Percentiles rank a stretch among this genome's conserved stretches.
These are phyloP conservation scores for Sporisorium iseilematis-ciliati DNA, from an alignment of 1,284 basidiomycete species.

Conservation along the genomic window DNA sequence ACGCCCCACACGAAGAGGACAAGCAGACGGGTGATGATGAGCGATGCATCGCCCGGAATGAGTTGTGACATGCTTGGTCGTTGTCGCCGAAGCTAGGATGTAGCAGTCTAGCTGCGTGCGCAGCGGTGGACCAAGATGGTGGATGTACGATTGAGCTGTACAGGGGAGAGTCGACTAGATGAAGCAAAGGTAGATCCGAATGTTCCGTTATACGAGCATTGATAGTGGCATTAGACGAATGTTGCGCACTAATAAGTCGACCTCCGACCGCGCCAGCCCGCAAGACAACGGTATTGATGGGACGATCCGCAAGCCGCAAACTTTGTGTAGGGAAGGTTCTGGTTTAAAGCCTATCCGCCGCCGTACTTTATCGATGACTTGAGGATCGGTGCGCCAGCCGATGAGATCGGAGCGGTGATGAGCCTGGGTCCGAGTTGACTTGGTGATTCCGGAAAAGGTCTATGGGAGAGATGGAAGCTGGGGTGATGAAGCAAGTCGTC, in stretches of 20 bases:
- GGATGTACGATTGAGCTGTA: too few species aligned
- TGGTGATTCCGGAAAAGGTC: too few species aligned
- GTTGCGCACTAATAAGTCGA: neutral
- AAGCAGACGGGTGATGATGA: conserved; percentile 46
- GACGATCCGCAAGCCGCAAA: too few species aligned
- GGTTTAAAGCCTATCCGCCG: neutral
- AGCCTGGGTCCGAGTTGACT: neutral
- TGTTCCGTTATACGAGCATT: neutral
- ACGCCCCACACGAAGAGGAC: conserved; percentile 57
- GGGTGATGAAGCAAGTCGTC: too few species aligned
- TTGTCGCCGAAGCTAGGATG: neutral
- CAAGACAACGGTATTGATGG: neutral
- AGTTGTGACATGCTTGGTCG: conserved; percentile 34
- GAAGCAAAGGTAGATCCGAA: neutral
- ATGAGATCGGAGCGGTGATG: neutral
- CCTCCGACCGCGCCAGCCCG: neutral
- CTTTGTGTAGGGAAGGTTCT: neutral
- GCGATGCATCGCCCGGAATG: conserved; percentile 52
- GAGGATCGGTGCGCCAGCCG: neutral
- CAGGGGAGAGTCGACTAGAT: neutral
- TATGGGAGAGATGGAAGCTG: too few species aligned
- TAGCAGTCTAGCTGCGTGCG: neutral
- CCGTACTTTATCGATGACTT: neutral
- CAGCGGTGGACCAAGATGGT: neutral
- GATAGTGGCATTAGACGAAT: neutral